Evolutionary conservation across 495 filamentous ascomycete species (phyloP).

Genomic region (Baudoinia panamericana): DNA sequence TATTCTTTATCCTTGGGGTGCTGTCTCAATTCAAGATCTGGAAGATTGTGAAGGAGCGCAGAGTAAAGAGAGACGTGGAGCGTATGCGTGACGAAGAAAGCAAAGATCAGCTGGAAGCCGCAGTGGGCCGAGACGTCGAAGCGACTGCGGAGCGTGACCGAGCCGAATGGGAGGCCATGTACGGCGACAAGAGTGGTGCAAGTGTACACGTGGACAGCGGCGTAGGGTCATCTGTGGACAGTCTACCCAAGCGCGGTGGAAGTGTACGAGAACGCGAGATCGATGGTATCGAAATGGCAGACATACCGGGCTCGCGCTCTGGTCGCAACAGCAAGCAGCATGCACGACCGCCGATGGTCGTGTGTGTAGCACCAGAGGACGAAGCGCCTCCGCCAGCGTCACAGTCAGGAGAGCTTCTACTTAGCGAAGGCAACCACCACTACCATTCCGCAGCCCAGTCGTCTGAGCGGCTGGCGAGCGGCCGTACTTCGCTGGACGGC

Average conservation of each 20-base stretch:
- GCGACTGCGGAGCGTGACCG: constrained; percentile 53
- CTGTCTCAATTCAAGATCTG: constrained; percentile 78
- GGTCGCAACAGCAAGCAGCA: constrained; percentile 5
- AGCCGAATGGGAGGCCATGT: constrained; percentile 66
- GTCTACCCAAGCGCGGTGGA: constrained; percentile 36
- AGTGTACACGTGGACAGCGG: constrained; percentile 37
- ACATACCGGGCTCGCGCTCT: constrained; percentile 4
- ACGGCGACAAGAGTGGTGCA: constrained; percentile 39
- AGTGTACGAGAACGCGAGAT: constrained; percentile 27
- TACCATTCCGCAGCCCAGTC: too few species aligned
- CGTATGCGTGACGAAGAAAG: constrained; percentile 42
- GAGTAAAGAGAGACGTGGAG: constrained; percentile 46
- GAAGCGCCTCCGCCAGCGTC: too few species aligned
- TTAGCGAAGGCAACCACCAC: too few species aligned
- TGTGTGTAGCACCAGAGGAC: too few species aligned
- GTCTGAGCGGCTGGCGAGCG: too few species aligned
- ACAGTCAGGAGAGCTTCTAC: constrained; percentile 8
- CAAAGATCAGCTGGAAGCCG: constrained; percentile 57
- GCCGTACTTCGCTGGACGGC: too few species aligned
- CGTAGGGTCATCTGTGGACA: constrained; percentile 38
- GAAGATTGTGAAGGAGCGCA: constrained; percentile 67
- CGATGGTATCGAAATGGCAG: constrained; percentile 18
- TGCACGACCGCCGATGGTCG: not conserved
- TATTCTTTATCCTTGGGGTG: constrained; percentile 60
- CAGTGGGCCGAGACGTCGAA: constrained; percentile 53